Evolutionary conservation across 495 filamentous ascomycete species (phyloP).

Genomic region (Rusavskia elegans): DNA sequence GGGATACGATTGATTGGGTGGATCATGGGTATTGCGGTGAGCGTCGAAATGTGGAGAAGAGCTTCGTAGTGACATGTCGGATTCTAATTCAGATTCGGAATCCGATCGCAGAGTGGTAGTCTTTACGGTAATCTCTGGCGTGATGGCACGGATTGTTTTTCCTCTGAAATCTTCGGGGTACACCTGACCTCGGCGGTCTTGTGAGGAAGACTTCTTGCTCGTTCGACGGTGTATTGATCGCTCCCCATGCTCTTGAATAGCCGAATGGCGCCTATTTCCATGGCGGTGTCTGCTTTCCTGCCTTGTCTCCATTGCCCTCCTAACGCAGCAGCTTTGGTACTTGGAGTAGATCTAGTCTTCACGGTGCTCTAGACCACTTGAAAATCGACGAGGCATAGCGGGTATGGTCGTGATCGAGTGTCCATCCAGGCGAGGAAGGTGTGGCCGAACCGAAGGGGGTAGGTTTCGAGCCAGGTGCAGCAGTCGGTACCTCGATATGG

Average conservation of each 20-base stretch:
- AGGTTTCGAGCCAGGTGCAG: too few relatives aligned
- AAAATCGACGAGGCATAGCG: too few relatives aligned
- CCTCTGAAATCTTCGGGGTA: slow-evolving; percentile 36
- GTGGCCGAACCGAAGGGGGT: too few relatives aligned
- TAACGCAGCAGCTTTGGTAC: not conserved
- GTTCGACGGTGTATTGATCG: slow-evolving; percentile 28
- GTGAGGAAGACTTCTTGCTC: slow-evolving; percentile 38
- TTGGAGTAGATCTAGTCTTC: not conserved
- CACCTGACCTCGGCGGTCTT: slow-evolving; percentile 35
- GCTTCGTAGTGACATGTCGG: slow-evolving; percentile 22
- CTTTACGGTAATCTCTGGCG: slow-evolving; percentile 24
- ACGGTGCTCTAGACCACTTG: too few relatives aligned
- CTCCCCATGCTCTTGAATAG: slow-evolving; percentile 9
- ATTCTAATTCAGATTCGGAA: slow-evolving; percentile 22
- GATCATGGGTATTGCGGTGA: slow-evolving; percentile 20
- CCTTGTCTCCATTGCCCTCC: slow-evolving; percentile 7
- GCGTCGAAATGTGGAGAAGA: slow-evolving; percentile 27
- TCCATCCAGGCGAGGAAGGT: too few relatives aligned
- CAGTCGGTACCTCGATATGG: too few relatives aligned
- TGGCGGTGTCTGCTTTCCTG: slow-evolving; percentile 8
- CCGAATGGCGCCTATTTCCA: slow-evolving; percentile 12
- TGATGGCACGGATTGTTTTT: slow-evolving; percentile 30
- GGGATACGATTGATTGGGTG: slow-evolving; percentile 20
- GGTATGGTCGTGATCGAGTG: too few relatives aligned
- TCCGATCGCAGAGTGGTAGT: not conserved